phyloP scores from a whole-genome alignment of 805 yeast genomes.

The Blastobotrys robertii region DNA sequence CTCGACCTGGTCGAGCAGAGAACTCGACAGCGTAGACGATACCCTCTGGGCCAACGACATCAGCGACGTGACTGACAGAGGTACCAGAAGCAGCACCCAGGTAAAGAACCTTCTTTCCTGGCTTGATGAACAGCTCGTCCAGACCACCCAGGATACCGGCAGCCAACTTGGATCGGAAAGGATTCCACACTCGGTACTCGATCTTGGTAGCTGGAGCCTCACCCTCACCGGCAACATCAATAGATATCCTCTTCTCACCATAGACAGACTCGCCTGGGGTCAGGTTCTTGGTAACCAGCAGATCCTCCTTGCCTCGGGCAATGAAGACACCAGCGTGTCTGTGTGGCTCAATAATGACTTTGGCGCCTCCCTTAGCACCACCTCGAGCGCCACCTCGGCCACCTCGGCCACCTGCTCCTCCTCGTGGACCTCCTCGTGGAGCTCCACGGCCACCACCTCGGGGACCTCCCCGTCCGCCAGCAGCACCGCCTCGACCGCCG shows the following conservation, averaged over 20 bases:
- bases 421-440: constrained; percentile 42
- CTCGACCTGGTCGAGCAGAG: constrained; percentile 99
- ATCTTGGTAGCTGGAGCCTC: constrained; percentile 61
- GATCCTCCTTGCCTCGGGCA: constrained; percentile 99
- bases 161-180: constrained; percentile 98
- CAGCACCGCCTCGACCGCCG: constrained; percentile 40
- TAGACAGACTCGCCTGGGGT: constrained; percentile 98
- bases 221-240: constrained; percentile 87
- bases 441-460: constrained; percentile 33
- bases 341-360: constrained; percentile 96
- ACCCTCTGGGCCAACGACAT: constrained; percentile 98
- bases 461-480: constrained; percentile 34
- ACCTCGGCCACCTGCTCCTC: constrained; percentile 44
- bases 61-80: constrained; percentile 96
- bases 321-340: constrained; percentile 97
- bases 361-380: constrained; percentile 64
- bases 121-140: constrained; percentile 93
- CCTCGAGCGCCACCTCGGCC: constrained; percentile 49
- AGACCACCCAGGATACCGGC: constrained; percentile 99
- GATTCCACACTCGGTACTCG: constrained; percentile 99
- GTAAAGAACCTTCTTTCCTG: constrained; percentile 95
- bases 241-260: constrained; percentile 92
- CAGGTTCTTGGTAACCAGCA: constrained; percentile 89
- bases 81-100: constrained; percentile 99
- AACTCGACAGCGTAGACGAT: constrained; percentile 98